Conservation (phyloP, 2,329 filamentous ascomycete species). For the Colletotrichum limetticola region DNA sequence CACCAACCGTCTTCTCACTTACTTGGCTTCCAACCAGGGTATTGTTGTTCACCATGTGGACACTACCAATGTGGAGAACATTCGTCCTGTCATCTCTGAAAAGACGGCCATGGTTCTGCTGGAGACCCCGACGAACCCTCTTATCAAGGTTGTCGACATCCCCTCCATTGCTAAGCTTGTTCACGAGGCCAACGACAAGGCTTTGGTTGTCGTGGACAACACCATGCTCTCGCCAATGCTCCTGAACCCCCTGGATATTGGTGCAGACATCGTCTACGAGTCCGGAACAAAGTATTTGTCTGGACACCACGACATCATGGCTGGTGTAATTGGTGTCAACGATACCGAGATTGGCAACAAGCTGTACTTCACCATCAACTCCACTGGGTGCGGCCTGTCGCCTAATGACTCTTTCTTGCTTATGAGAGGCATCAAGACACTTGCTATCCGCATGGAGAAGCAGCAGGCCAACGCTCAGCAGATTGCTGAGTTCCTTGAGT, state of each 20-base stretch:
- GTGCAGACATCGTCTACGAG: constrained; percentile 96
- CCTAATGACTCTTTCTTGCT: constrained; percentile 97
- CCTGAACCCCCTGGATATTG: constrained; percentile 91
- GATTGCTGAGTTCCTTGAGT: constrained; percentile 93
- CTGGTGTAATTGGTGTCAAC: constrained; percentile 93
- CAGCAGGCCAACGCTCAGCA: constrained; percentile 92
- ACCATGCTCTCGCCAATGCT: constrained; percentile 98
- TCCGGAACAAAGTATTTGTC: constrained; percentile 98
- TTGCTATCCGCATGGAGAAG: constrained; percentile 98
- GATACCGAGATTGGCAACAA: constrained; percentile 83
- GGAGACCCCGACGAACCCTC: constrained; percentile 95
- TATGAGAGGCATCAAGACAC: constrained; percentile 94
- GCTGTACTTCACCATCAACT: constrained; percentile 97
- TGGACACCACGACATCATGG: constrained; percentile 99
- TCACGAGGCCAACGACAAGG: constrained; percentile 81
- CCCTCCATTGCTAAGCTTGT: constrained; percentile 79
- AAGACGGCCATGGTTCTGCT: constrained; percentile 97
- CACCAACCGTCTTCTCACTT: constrained; percentile 92
- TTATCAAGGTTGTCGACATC: constrained; percentile 98
- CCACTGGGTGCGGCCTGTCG: constrained; percentile 91
- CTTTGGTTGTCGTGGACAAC: constrained; percentile 94
- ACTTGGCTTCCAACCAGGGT: constrained; percentile 86
- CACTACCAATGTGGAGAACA: constrained; percentile 81
- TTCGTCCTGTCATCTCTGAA: constrained; percentile 73
- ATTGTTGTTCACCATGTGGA: constrained; percentile 97